Conservation (phyloP, 192 early-diverging fungal genomes). For the Martensiomyces pterosporus region DNA sequence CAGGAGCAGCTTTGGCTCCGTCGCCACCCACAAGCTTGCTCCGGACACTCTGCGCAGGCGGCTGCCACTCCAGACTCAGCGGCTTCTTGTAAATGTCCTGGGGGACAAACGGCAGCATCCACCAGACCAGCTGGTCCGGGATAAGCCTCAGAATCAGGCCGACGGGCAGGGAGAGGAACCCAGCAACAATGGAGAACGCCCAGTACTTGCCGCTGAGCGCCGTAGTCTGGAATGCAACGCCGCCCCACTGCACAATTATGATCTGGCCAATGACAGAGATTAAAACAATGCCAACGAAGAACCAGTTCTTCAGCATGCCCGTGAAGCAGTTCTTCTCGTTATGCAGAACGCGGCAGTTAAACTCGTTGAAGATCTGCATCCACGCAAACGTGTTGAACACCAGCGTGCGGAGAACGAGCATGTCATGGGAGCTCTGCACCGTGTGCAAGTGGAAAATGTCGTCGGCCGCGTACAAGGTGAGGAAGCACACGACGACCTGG, state of each 20-base stretch:
- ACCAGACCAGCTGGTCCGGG: constrained; percentile 65
- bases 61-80: constrained; percentile 45
- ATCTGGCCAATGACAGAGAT: constrained; percentile 73
- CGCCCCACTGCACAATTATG: constrained; percentile 88
- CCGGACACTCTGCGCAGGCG: constrained; percentile 46
- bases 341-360: constrained; percentile 78
- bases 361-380: constrained; percentile 85
- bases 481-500: constrained; percentile 78
- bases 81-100: constrained; percentile 49
- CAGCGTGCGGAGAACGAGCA: constrained; percentile 63
- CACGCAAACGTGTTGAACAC: constrained; percentile 94
- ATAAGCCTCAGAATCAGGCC: constrained; percentile 83
- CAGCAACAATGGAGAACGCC: constrained; percentile 77
- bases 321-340: constrained; percentile 85
- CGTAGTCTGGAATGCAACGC: constrained; percentile 74
- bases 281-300: constrained; percentile 77
- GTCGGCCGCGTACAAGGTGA: constrained; percentile 66
- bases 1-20: neutral
- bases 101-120: constrained; percentile 48
- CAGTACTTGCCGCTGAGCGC: constrained; percentile 69
- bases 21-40: constrained; percentile 32
- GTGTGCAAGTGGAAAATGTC: constrained; percentile 59
- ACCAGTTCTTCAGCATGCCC: constrained; percentile 68
- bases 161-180: constrained; percentile 74
- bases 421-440: constrained; percentile 32